Percentiles rank a stretch among this genome's conserved stretches.
Evolutionary conservation across 106 monocot species (phyloP).

Genomic region (Hemerocallis citrina): DNA sequence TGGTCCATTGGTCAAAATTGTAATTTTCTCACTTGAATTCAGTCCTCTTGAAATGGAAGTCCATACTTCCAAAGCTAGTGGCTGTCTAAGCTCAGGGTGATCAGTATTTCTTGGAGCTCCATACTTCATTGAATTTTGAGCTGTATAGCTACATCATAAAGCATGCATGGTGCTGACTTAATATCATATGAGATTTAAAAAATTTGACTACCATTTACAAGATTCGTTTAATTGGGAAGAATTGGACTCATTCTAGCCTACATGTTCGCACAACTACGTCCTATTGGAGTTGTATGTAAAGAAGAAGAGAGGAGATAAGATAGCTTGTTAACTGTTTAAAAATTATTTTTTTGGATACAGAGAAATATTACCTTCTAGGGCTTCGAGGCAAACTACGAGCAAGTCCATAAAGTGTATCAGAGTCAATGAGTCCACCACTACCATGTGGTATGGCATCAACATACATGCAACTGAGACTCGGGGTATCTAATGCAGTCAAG

Average conservation of each 20-base stretch:
- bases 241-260: too few relatives aligned
- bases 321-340: neutral
- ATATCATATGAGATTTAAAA: neutral
- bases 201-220: neutral
- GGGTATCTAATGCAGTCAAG: slow-evolving; percentile 38
- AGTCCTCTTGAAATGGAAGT: slow-evolving; percentile 23
- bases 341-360: too few relatives aligned
- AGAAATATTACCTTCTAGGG: slow-evolving; percentile 69
- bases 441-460: slow-evolving; percentile 67
- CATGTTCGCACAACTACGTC: too few relatives aligned
- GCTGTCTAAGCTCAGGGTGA: slow-evolving; percentile 58
- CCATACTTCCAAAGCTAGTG: slow-evolving; percentile 70
- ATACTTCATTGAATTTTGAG: slow-evolving; percentile 54
- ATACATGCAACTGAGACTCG: slow-evolving; percentile 50
- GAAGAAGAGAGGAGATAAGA: too few relatives aligned
- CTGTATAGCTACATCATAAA: slow-evolving; percentile 39
- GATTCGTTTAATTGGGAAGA: neutral
- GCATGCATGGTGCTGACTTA: neutral
- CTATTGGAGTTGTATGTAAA: too few relatives aligned
- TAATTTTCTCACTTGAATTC: slow-evolving; percentile 37
- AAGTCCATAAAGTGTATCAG: slow-evolving; percentile 86
- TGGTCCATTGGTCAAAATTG: slow-evolving; percentile 76
- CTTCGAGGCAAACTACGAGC: slow-evolving; percentile 68
- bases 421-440: slow-evolving; percentile 74
- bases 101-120: slow-evolving; percentile 73